phyloP scores from a whole-genome alignment of 75 land plant genomes.

The Sequoiadendron giganteum region DNA sequence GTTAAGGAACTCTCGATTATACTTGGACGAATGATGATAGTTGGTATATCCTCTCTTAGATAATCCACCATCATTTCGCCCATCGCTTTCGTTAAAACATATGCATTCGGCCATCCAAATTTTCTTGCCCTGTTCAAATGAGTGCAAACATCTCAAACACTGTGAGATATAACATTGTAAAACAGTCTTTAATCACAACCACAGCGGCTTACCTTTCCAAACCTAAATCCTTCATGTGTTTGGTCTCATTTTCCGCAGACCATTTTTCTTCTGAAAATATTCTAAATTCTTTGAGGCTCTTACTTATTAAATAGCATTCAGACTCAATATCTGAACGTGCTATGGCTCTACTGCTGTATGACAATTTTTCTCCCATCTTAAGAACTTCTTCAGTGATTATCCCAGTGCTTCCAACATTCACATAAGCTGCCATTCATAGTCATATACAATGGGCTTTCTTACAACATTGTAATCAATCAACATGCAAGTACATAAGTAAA shows the following conservation, averaged over 20 bases:
- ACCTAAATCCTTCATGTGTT: conserved; percentile 55
- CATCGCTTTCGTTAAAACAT: conserved; percentile 61
- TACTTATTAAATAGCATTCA: conserved; percentile 23
- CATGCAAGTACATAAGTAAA: background rate
- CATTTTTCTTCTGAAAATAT: conserved; percentile 1
- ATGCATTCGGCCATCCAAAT: conserved; percentile 67
- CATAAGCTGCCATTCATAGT: background rate
- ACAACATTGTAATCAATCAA: background rate
- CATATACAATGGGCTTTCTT: background rate
- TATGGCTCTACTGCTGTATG: conserved; percentile 1
- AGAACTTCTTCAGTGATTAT: conserved; percentile 24
- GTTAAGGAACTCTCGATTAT: conserved; percentile 43
- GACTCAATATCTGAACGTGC: conserved; percentile 17
- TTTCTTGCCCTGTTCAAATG: conserved; percentile 26
- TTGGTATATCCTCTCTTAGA: conserved; percentile 26
- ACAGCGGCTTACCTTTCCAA: conserved; percentile 24
- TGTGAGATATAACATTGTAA: no score
- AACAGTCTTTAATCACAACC: background rate
- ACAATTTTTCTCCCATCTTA: conserved; percentile 37
- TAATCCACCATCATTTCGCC: conserved; percentile 50
- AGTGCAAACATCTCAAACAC: background rate
- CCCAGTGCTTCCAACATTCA: background rate
- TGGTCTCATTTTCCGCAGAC: background rate
- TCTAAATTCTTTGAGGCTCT: conserved; percentile 9
- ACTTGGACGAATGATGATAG: conserved; percentile 50